Percentiles rank a stretch among this genome's conserved stretches.
Evolutionary conservation across 805 yeast genomes (phyloP).

Genomic region (Geotrichum ghanense): DNA sequence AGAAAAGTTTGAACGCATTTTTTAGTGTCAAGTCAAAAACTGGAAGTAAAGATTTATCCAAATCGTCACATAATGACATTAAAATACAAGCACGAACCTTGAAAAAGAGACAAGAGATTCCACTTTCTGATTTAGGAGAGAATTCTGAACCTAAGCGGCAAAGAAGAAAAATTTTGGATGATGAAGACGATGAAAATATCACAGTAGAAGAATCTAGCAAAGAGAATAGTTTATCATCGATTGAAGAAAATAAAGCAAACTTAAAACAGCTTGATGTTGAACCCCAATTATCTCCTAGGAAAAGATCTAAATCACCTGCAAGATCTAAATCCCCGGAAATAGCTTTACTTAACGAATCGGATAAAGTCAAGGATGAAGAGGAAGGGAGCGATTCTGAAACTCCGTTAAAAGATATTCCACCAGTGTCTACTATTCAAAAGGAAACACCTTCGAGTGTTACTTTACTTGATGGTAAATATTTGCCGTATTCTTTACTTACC

Average conservation of each 20-base stretch:
- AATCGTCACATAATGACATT: too few species aligned
- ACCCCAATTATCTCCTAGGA: neutral
- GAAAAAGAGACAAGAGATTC: neutral
- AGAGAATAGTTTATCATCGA: neutral
- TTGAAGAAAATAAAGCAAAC: neutral
- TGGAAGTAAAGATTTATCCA: too few species aligned
- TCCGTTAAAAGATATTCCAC: neutral
- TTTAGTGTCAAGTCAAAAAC: neutral
- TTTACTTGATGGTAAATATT: conserved; percentile 1
- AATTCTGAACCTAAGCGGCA: neutral
- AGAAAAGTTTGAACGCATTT: neutral
- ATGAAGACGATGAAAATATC: neutral
- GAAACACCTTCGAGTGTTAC: neutral
- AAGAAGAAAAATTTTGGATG: neutral
- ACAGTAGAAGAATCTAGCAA: neutral
- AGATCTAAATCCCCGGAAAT: neutral
- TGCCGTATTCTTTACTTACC: conserved; percentile 36
- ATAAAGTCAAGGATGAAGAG: neutral
- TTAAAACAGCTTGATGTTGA: too few species aligned
- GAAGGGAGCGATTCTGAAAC: neutral
- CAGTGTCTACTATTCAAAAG: neutral
- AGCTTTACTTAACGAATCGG: neutral
- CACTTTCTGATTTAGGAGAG: neutral
- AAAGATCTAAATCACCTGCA: neutral
- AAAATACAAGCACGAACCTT: too few species aligned